phyloP scores from a whole-genome alignment of 1,284 basidiomycete species.

The Baeospora myosura region DNA sequence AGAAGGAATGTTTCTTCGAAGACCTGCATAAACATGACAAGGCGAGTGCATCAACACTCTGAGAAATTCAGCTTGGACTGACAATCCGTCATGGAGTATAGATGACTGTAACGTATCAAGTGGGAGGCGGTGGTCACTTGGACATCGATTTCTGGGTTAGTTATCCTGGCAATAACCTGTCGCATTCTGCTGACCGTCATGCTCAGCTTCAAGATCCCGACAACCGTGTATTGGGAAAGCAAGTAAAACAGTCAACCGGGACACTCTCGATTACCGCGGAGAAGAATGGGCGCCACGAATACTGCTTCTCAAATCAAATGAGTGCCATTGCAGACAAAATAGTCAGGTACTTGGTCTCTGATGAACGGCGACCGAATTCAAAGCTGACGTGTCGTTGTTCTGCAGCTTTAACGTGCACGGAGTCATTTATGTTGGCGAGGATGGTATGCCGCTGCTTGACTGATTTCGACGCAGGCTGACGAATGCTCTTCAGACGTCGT shows the following conservation, averaged over 20 bases:
- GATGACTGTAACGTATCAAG: conserved; percentile 99
- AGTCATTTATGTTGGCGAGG: conserved; percentile 86
- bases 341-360: conserved; percentile 58
- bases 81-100: conserved; percentile 32
- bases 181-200: conserved; percentile 22
- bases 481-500: conserved; percentile 51
- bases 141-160: conserved; percentile 95
- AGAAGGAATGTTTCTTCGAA: conserved; percentile 97
- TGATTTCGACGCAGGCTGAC: conserved; percentile 9
- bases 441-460: conserved; percentile 42
- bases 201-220: conserved; percentile 75
- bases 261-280: conserved; percentile 84
- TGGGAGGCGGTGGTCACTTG: conserved; percentile 91
- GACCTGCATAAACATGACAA: conserved; percentile 93
- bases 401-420: conserved; percentile 97
- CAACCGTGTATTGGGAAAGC: conserved; percentile 63
- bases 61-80: conserved; percentile 34
- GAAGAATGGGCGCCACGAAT: conserved; percentile 83
- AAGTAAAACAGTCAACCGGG: conserved; percentile 84
- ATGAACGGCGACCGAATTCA: neutral
- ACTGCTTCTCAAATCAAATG: conserved; percentile 99
- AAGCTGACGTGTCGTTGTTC: neutral
- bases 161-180: conserved; percentile 10
- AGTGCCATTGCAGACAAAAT: conserved; percentile 91
- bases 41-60: conserved; percentile 74